These are phyloP conservation scores for Coemansia sp. DNA, from an alignment of 192 early-diverging fungal genomes.

Conservation along the genomic window DNA sequence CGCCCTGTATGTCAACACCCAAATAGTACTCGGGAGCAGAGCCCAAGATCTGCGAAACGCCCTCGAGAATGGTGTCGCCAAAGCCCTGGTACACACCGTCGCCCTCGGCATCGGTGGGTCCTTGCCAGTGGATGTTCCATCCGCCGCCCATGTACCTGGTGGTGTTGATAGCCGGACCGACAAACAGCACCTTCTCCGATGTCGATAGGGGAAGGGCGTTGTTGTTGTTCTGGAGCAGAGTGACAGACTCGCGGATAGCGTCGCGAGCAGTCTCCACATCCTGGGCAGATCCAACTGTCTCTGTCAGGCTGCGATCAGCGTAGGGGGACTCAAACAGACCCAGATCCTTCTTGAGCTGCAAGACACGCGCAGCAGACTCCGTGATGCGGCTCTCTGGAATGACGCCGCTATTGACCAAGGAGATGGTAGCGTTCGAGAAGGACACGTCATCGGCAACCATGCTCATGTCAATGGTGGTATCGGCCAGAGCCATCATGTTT, in stretches of 20 bases:
- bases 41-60: conserved; percentile 9
- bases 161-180: conserved; percentile 59
- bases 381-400: conserved; percentile 50
- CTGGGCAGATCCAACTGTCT: conserved; percentile 47
- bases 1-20: conserved; percentile 5
- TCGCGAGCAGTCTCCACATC: conserved; percentile 50
- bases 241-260: conserved; percentile 59
- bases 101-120: conserved; percentile 37
- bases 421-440: conserved; percentile 45
- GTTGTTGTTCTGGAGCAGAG: conserved; percentile 57
- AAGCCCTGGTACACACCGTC: conserved; percentile 35
- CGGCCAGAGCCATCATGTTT: conserved; percentile 57
- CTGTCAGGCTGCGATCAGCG: conserved; percentile 28
- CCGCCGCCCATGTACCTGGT: conserved; percentile 56
- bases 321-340: conserved; percentile 56
- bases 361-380: conserved; percentile 53
- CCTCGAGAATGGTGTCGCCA: conserved; percentile 23
- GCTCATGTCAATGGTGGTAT: conserved; percentile 39
- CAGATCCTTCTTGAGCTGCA: conserved; percentile 67
- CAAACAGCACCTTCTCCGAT: conserved; percentile 52
- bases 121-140: conserved; percentile 59
- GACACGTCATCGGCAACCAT: conserved; percentile 33
- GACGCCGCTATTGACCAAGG: conserved; percentile 39
- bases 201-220: conserved; percentile 46
- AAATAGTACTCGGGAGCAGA: conserved; percentile 19